Evolutionary conservation across 495 filamentous ascomycete genomes (phyloP).

Genomic region (Parachaetomium inaequale): DNA sequence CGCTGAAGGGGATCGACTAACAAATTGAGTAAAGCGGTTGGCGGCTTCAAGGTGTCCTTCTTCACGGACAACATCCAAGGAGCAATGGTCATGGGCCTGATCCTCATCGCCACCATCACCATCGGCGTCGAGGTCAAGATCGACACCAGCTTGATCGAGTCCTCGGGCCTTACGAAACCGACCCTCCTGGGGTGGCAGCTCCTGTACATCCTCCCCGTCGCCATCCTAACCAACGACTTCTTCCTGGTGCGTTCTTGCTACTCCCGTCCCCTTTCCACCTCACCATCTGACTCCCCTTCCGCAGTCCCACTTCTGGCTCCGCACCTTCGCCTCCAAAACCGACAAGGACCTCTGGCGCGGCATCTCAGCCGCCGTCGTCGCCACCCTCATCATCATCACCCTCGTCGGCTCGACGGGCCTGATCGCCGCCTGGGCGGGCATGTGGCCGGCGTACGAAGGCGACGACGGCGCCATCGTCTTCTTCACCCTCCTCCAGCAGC

Average conservation of each 20-base stretch:
- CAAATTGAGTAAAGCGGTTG: constrained; percentile 51
- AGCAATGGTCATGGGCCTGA: constrained; percentile 63
- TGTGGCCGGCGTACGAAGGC: constrained; percentile 50
- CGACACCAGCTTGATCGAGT: constrained; percentile 58
- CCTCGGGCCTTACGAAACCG: constrained; percentile 57
- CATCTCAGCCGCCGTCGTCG: constrained; percentile 58
- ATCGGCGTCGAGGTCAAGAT: constrained; percentile 68
- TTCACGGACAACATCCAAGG: constrained; percentile 76
- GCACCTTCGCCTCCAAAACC: constrained; percentile 73
- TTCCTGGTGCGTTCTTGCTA: constrained; percentile 47
- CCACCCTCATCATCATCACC: constrained; percentile 58
- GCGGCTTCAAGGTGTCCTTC: constrained; percentile 74
- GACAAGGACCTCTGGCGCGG: constrained; percentile 73
- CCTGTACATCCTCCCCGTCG: constrained; percentile 70
- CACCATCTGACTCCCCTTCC: neutral
- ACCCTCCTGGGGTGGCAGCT: constrained; percentile 72
- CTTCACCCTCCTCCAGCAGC: constrained; percentile 65
- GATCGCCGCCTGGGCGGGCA: constrained; percentile 69
- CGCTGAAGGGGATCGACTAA: constrained; percentile 14
- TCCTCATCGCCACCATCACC: constrained; percentile 66
- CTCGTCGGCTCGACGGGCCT: constrained; percentile 66
- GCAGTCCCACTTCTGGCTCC: constrained; percentile 68
- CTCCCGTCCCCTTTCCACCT: neutral
- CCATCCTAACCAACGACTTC: constrained; percentile 73
- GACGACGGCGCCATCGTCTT: constrained; percentile 62